Evolutionary conservation across 2,329 filamentous ascomycete species (phyloP), one percentile per base, ranked within the genome.

Genomic region (Colletotrichum cuscutae): DNA sequence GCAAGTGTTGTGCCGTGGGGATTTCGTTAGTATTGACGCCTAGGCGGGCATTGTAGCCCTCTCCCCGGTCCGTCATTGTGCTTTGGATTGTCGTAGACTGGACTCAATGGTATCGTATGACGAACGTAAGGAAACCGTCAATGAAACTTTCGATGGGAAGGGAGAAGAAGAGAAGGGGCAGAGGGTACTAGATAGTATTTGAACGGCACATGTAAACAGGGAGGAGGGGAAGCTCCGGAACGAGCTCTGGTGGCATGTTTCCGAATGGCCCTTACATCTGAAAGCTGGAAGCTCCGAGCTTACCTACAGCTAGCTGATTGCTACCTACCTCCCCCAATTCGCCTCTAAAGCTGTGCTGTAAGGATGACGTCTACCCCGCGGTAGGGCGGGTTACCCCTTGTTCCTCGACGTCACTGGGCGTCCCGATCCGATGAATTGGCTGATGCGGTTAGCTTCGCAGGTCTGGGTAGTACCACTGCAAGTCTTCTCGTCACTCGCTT

Each of bases 41-140:
- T 46, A 77, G 71, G 28, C 72, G 76, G 37, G 57, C 56, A 42
- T 56, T 65, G 15, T 75, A 77, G 57, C 76, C 75, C 19, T 77
- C 76, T 71, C 76, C 76, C 67, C 76, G 75, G 30, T 76, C 76
- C 37, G 68, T 65, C 68, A 65, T 78, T n/a, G 67, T 75, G 49
- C 60, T 63, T 61, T 52, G 7, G 19, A 11, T 49, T 24, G 8
- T 49, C 19, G 24, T 3, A 13, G 6, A 11, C 7, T 49, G 42
- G 24, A 68, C 59, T 68, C 70, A 72, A 65, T 72, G 70, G 53
- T 53, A 1, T 63, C 22, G 35, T 37, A 52, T 4, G 5, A 5
- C 2, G 6, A 11, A 26, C 7, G n/a, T 5, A 19, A 49, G 24
- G 19, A 19, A 5, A 52, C 15, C 11, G 1, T 35, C 32, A 12